These are phyloP conservation scores for Kentomonas sorsogonicus DNA, from an alignment of 208 protist genomes.

Conservation along the genomic window DNA sequence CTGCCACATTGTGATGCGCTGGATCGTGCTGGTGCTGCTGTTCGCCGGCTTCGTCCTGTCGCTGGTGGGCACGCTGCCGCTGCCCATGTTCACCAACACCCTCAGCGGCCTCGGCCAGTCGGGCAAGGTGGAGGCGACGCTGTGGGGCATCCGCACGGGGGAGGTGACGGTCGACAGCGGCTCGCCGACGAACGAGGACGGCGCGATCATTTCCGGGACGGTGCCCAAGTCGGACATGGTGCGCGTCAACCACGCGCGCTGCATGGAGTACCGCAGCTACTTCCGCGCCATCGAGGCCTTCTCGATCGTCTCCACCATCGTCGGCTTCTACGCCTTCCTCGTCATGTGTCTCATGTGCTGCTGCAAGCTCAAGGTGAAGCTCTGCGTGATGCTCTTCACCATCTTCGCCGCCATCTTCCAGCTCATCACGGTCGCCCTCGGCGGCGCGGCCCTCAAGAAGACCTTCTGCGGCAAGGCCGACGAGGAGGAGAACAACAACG, in stretches of 20 bases:
- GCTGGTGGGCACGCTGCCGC: constrained; percentile 29
- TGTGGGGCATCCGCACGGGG: constrained; percentile 25
- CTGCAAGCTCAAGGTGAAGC: constrained; percentile 41
- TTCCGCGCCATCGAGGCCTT: constrained; percentile 42
- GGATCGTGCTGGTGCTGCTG: constrained; percentile 24
- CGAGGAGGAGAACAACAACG: constrained; percentile 7
- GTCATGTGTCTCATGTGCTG: constrained; percentile 32
- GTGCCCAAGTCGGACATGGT: constrained; percentile 1
- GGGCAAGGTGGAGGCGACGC: constrained; percentile 23
- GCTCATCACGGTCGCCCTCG: constrained; percentile 26
- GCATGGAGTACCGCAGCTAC: constrained; percentile 23
- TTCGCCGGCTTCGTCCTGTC: constrained; percentile 28
- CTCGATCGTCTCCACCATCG: constrained; percentile 31
- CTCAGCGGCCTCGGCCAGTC: constrained; percentile 18
- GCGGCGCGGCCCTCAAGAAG: constrained; percentile 19
- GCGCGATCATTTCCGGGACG: constrained; percentile 11
- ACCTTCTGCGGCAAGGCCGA: constrained; percentile 23
- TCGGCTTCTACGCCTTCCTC: constrained; percentile 41
- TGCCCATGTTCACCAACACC: constrained; percentile 28
- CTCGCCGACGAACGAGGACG: constrained; percentile 9
- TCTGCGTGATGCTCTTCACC: constrained; percentile 41
- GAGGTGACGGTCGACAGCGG: constrained; percentile 16
- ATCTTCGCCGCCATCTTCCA: constrained; percentile 29
- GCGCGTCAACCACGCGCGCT: constrained; percentile 45
- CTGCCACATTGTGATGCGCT: constrained; percentile 24